Conservation (phyloP, 108 stramenopile species). For the Nitzschia putrida region DNA sequence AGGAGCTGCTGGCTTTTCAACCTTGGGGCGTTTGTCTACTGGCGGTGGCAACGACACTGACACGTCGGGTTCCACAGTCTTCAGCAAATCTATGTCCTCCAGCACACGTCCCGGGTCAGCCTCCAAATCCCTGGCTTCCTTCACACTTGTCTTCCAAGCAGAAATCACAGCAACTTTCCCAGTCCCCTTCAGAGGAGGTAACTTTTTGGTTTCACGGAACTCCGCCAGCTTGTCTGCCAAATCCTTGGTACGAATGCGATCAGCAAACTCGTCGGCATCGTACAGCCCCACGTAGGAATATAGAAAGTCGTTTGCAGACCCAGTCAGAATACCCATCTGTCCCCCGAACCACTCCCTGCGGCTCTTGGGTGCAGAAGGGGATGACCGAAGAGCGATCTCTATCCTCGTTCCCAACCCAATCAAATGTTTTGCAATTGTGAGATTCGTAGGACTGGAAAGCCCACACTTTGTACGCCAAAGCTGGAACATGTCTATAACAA, state of each 20-base stretch:
- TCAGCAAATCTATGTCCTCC: conserved; percentile 17
- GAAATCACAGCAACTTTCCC: conserved; percentile 60
- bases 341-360: conserved; percentile 39
- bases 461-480: conserved; percentile 43
- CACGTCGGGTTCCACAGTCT: conserved; percentile 2
- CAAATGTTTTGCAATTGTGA: conserved; percentile 43
- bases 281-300: conserved; percentile 25
- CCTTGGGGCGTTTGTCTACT: neutral
- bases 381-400: conserved; percentile 31
- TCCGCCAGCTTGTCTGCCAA: conserved; percentile 34
- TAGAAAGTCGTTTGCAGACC: conserved; percentile 46
- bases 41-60: neutral
- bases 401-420: conserved; percentile 39
- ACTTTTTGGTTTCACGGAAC: conserved; percentile 35
- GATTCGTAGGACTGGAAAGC: conserved; percentile 9
- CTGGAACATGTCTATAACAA: conserved; percentile 35
- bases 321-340: conserved; percentile 34
- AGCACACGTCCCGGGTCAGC: conserved; percentile 22
- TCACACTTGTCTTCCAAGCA: conserved; percentile 49
- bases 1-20: neutral
- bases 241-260: conserved; percentile 33
- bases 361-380: conserved; percentile 16
- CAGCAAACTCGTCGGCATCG: conserved; percentile 31
- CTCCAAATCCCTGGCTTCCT: conserved; percentile 40
- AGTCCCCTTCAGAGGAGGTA: conserved; percentile 44